phyloP scores from a whole-genome alignment of 164 flowering plant species.

The grape (Vitis vinifera) region ASM3070453v1 NC_081818.1:188001-188500 shows the following conservation, averaged over 20 bases:
- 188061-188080: conserved; percentile 79
- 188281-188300: conserved; percentile 84
- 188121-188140: conserved; percentile 91
- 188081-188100: conserved; percentile 81
- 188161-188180: conserved; percentile 84
- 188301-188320: conserved; percentile 70
- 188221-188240: conserved; percentile 92
- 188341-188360: conserved; percentile 88
- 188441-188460: conserved; percentile 73
- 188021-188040: conserved; percentile 85
- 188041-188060: conserved; percentile 72
- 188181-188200: conserved; percentile 70
- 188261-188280: conserved; percentile 85
- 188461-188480: conserved; percentile 35
- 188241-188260: conserved; percentile 85
- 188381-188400: conserved; percentile 91
- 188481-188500: conserved; percentile 58
- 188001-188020: conserved; percentile 90
- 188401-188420: conserved; percentile 84
- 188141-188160: conserved; percentile 91
- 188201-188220: conserved; percentile 84
- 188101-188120: conserved; percentile 84
- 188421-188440: conserved; percentile 94
- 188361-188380: conserved; percentile 86
- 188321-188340: conserved; percentile 76